phyloP scores from a whole-genome alignment of 805 yeast genomes.

The Zygosaccharomyces rouxii region DNA sequence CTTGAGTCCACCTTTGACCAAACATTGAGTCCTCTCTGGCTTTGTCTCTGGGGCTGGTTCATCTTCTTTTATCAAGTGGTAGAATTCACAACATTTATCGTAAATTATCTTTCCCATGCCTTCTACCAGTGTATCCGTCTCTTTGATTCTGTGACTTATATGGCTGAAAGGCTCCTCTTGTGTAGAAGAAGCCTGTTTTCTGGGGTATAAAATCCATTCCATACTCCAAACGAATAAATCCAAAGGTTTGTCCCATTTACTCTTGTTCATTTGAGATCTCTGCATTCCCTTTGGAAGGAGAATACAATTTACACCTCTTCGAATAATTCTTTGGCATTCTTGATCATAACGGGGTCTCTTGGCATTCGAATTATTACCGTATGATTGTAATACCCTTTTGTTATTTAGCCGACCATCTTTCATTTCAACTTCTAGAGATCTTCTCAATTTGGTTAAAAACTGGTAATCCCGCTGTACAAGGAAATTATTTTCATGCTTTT shows the following conservation, averaged over 20 bases:
- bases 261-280: conserved; percentile 56
- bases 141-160: conserved; percentile 37
- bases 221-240: conserved; percentile 72
- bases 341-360: conserved; percentile 16
- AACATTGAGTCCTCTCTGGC: conserved; percentile 14
- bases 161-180: conserved; percentile 34
- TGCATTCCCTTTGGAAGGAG: conserved; percentile 72
- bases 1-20: conserved; percentile 17
- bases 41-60: conserved; percentile 12
- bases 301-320: conserved; percentile 64
- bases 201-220: conserved; percentile 55
- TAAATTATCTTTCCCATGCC: conserved; percentile 32
- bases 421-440: conserved; percentile 57
- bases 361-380: conserved; percentile 14
- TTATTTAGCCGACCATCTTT: conserved; percentile 45
- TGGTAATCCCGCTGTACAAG: conserved; percentile 78
- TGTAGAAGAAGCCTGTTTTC: conserved; percentile 15
- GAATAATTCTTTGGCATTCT: conserved; percentile 30
- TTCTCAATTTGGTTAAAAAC: conserved; percentile 55
- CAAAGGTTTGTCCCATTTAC: conserved; percentile 62
- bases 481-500: conserved; percentile 37
- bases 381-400: conserved; percentile 38
- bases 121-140: conserved; percentile 30
- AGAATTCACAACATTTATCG: conserved; percentile 26
- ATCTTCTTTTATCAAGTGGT: conserved; percentile 7